Percentiles rank a stretch among this genome's conserved stretches.
These are phyloP conservation scores for Fusarium stilboides DNA, from an alignment of 2,329 filamentous ascomycete species.

Conservation along the genomic window DNA sequence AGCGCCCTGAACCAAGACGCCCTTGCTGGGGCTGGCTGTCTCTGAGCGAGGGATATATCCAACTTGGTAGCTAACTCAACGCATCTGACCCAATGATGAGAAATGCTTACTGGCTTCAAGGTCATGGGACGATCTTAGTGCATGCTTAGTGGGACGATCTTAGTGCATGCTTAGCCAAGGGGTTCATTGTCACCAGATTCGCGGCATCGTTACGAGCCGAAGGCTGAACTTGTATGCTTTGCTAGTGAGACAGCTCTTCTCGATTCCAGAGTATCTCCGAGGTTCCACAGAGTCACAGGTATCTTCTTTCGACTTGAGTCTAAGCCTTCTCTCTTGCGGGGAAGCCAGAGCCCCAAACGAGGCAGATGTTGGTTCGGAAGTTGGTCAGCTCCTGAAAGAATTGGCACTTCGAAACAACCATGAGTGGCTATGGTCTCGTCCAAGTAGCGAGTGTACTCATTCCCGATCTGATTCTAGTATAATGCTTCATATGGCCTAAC, in stretches of 20 bases:
- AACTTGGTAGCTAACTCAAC: constrained; percentile 8
- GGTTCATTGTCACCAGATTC: constrained; percentile 21
- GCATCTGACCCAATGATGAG: constrained; percentile 19
- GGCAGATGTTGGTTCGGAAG: too few species aligned
- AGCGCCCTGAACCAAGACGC: constrained; percentile 19
- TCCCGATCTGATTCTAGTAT: too few species aligned
- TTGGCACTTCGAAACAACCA: too few species aligned
- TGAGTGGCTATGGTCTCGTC: too few species aligned
- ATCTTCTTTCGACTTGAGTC: too few species aligned
- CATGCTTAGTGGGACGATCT: constrained; percentile 22
- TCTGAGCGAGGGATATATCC: constrained; percentile 30
- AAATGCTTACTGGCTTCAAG: constrained; percentile 9
- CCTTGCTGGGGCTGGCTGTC: constrained; percentile 4
- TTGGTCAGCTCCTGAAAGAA: too few species aligned
- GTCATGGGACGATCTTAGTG: constrained; percentile 39
- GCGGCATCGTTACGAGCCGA: background rate
- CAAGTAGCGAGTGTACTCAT: too few species aligned
- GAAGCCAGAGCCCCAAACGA: too few species aligned
- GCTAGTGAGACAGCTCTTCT: too few species aligned
- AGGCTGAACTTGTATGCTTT: background rate
- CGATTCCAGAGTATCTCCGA: background rate
- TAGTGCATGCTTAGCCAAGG: constrained; percentile 31
- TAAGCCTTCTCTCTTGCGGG: too few species aligned
- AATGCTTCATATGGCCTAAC: too few species aligned
- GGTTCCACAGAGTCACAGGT: background rate